Base-by-base conservation (phyloP, 768 basidiomycete species). In the Kockovaella imperatae region DNA sequence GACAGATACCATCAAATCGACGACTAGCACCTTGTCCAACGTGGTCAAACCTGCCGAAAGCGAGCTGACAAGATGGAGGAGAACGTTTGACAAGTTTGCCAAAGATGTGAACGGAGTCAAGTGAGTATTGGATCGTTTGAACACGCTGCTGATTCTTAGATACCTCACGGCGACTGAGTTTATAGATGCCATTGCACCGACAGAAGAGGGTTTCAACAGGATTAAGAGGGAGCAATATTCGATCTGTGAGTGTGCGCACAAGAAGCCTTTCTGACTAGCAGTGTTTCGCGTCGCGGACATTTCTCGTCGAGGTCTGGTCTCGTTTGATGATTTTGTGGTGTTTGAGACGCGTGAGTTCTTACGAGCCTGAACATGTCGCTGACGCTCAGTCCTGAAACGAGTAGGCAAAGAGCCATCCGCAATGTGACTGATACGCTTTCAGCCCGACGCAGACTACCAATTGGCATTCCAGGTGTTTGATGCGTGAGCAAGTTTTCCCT, bases 401-500 rank as follows among this genome's bases (percentile, higher is more conserved):
- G 64, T 60, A 28, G 15, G 58, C 43, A 7, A 11, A 2, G 17
- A 3, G 1, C 11, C 26, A 25, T 6, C 14, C 5, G 25, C 13
- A 30, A 20, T 23, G 18, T n/a, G 29, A 34, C 36, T 15, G 21
- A 38, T 49, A 38, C 49, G 87, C 54, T 74, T 93, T 62, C 89
- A 96, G 75, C 87, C 93, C 17, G 93, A 96, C 71, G 93, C 93
- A 25, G 90, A 96, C 70, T 91, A 93, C 72, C 87, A 85, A 79
- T 90, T 91, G 72, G 89, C 90, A 17, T 93, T 93, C 76, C 83
- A 86, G 68, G 91, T 87, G 68, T 95, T 93, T 70, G 90, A 95
- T 71, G 84, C 84, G 88, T 90, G 74, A 68, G 86, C 78, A 8
- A 45, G 8, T 11, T n/a, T 10, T 31, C n/a, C 20, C 5, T 3